phyloP scores from a whole-genome alignment of 1,284 basidiomycete genomes.

The Trametes hirsuta region DNA sequence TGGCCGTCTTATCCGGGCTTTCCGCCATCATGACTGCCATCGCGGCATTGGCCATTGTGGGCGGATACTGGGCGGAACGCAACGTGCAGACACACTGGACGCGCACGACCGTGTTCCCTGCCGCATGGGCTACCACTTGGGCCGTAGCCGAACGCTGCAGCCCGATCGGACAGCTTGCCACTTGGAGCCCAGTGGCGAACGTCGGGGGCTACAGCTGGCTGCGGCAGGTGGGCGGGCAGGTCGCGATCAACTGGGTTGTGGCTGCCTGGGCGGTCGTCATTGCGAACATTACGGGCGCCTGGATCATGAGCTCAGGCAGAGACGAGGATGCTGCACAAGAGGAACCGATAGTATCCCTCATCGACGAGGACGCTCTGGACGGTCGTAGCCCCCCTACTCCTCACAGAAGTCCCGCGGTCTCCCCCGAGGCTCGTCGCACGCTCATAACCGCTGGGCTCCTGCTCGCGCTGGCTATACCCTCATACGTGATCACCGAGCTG shows the following conservation, averaged over 20 bases:
- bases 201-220: constrained; percentile 64
- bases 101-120: constrained; percentile 62
- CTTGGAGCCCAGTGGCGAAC: constrained; percentile 65
- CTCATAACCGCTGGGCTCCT: constrained; percentile 47
- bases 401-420: neutral
- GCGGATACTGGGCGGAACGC: constrained; percentile 38
- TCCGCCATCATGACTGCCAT: constrained; percentile 49
- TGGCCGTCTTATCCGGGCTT: constrained; percentile 46
- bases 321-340: constrained; percentile 18
- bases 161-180: constrained; percentile 68
- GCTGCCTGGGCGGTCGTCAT: constrained; percentile 73
- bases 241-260: constrained; percentile 68
- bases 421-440: constrained; percentile 26
- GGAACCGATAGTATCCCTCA: constrained; percentile 14
- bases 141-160: constrained; percentile 51
- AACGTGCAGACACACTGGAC: constrained; percentile 42
- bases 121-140: constrained; percentile 69
- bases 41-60: constrained; percentile 43
- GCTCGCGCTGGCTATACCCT: constrained; percentile 56
- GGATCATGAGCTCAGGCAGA: constrained; percentile 53
- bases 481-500: constrained; percentile 45
- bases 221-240: constrained; percentile 55
- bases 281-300: constrained; percentile 52
- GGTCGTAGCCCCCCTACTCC: neutral
- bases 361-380: constrained; percentile 8